These are phyloP conservation scores for Vigna trinervia DNA, from an alignment of 306 rosid genomes.

Conservation along the genomic window DNA sequence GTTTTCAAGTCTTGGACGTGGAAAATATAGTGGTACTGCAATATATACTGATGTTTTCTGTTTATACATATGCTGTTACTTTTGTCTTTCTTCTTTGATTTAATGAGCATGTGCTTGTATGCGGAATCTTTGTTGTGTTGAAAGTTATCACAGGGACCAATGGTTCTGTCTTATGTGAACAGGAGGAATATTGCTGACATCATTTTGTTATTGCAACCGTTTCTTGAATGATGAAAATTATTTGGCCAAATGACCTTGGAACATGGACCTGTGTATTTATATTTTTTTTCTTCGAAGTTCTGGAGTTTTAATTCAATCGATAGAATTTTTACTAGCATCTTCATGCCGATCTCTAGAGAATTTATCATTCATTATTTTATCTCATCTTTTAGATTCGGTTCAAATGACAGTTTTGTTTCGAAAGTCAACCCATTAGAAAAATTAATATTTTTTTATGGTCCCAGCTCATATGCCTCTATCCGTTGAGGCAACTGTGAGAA, in stretches of 20 bases:
- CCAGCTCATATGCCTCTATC: background rate
- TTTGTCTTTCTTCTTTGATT: conserved; percentile 37
- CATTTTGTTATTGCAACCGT: conserved; percentile 33
- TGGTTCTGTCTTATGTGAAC: conserved; percentile 47
- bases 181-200: conserved; percentile 44
- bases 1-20: conserved; percentile 77
- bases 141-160: conserved; percentile 43
- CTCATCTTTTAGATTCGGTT: conserved; percentile 24
- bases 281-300: background rate
- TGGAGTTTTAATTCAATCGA: conserved; percentile 11
- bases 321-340: background rate
- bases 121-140: conserved; percentile 28
- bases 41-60: conserved; percentile 30
- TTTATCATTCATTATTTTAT: conserved; percentile 21
- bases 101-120: conserved; percentile 27
- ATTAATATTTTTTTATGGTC: background rate
- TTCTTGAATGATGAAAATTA: conserved; percentile 28
- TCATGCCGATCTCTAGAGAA: conserved; percentile 1
- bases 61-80: conserved; percentile 24
- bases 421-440: background rate
- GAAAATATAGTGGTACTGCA: conserved; percentile 83
- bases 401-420: background rate
- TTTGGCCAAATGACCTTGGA: conserved; percentile 10
- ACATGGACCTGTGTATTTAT: background rate
- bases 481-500: conserved; percentile 6